Percentiles rank a stretch among this genome's conserved stretches.
Conservation (phyloP, 345 rosid species). For the Turritis glabra region DNA sequence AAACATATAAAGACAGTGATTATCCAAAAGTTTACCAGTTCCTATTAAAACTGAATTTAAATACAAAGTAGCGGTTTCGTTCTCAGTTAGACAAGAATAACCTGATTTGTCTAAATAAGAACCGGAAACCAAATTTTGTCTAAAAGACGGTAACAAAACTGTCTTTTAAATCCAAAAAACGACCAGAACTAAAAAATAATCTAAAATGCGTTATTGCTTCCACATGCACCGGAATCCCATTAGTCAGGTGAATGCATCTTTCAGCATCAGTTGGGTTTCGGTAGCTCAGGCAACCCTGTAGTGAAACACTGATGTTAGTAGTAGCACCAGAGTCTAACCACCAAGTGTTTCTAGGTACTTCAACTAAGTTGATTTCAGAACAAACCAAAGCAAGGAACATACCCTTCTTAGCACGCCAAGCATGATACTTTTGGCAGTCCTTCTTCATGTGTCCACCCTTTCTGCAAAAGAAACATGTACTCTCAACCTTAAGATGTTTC, state of each 20-base stretch:
- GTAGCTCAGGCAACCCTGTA: not conserved
- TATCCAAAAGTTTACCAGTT: no score
- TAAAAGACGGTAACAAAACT: not conserved
- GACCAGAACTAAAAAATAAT: not conserved
- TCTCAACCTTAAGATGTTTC: not conserved
- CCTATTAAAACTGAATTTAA: no score
- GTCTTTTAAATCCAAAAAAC: slow-evolving; percentile 17
- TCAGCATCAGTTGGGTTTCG: slow-evolving; percentile 1
- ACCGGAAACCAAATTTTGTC: no score
- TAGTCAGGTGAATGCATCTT: not conserved
- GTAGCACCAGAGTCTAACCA: not conserved
- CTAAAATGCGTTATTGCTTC: not conserved
- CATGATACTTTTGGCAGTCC: not conserved
- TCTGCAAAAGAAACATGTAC: not conserved
- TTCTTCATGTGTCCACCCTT: not conserved
- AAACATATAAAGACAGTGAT: no score
- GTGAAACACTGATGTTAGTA: not conserved
- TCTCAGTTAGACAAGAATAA: no score
- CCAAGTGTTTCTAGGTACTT: not conserved
- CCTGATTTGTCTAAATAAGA: no score
- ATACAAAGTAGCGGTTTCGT: no score
- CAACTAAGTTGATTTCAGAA: not conserved
- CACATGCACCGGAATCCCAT: not conserved
- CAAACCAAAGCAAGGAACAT: not conserved
- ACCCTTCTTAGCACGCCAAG: not conserved